Base-by-base conservation (phyloP, 345 rosid genomes). In the Eucalyptus guilfoylei region DNA sequence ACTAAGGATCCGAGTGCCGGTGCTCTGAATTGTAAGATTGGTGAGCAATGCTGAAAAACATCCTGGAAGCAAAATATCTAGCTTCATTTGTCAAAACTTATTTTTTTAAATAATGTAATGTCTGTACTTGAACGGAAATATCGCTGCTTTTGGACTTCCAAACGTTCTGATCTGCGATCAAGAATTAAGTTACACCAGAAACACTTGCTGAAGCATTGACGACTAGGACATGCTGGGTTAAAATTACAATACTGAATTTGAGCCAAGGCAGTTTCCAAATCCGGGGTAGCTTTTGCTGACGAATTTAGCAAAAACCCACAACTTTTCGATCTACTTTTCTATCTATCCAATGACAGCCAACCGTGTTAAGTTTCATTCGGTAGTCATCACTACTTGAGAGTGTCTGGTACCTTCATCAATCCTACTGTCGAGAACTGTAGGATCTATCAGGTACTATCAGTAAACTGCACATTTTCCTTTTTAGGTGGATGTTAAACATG, bases 21-120 rank as follows among this genome's bases (percentile, higher is more conserved):
- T 19, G 91, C 94, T 86, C 92, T 94, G 80, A 81, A 14, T 52
- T 96, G 97, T 91, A 91, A 87, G 88, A 88, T 81, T 86, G 96
- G 91, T 86, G 92, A 90, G 32, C 89, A 32, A 28, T 96, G 99
- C 95, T 94, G 90, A 89, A 76, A 62, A 76, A 3, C 24, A 37
- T 34, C 80, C 64, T 26, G 17, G 62, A 86, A n/a, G 58, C 87
- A 86, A 86, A n/a, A 16, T 76, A 19, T 40, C 7, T 2, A 9
- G 55, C 45, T n/a, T 76, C 47, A n/a, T 16, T 48, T 47, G 50
- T 69, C n/a, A 30, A 62, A 49, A 21, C 32, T n/a, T 40, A 13
- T 44, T 50, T 21, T 19, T 34, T 48, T 1, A 34, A 45, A 47
- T 45, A 21, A 40, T 14, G 49, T 47, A 83, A 21, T 42, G 48